Conservation (phyloP, 306 rosid species). For the Medicago truncatula region MtrunA17r5.0-ANR NC_053048.1:53909001-53909500, state of each 20-base stretch:
- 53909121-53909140: constrained; percentile 93
- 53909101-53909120: constrained; percentile 79
- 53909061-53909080: constrained; percentile 18
- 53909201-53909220: constrained; percentile 1
- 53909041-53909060: constrained; percentile 11
- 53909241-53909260: constrained; percentile 33
- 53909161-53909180: constrained; percentile 33
- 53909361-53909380: constrained; percentile 1
- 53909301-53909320: constrained; percentile 86
- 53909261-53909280: constrained; percentile 99
- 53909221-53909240: background rate
- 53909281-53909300: constrained; percentile 89
- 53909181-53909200: background rate
- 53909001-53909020: background rate
- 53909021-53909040: constrained; percentile 2
- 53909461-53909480: background rate
- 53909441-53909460: background rate
- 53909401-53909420: constrained; percentile 21
- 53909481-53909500: background rate
- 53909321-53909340: constrained; percentile 73
- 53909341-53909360: constrained; percentile 33
- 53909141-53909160: constrained; percentile 78
- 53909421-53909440: constrained; percentile 19
- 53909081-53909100: constrained; percentile 83
- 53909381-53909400: constrained; percentile 17